Conservation (phyloP, 805 yeast genomes). For the Blastobotrys attinorum region DNA sequence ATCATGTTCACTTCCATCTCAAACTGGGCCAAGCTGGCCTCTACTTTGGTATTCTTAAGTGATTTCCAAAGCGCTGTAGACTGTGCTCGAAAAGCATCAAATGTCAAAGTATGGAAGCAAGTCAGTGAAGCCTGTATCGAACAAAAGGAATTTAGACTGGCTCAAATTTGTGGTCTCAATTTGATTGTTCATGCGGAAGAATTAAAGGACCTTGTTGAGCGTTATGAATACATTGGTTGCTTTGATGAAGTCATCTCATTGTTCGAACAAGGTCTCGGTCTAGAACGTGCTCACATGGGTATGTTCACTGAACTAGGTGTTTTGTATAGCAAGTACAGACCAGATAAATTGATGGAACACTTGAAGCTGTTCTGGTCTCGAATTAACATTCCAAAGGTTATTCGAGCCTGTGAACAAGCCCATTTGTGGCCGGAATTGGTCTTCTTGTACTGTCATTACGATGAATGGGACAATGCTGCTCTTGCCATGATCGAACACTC, state of each 20-base stretch:
- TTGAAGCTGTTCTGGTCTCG: conserved; percentile 97
- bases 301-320: conserved; percentile 96
- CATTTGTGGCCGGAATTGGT: conserved; percentile 96
- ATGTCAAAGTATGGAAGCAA: conserved; percentile 91
- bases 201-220: conserved; percentile 76
- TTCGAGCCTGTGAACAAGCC: conserved; percentile 85
- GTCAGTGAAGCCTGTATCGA: conserved; percentile 95
- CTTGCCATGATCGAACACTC: conserved; percentile 93
- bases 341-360: conserved; percentile 90
- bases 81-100: conserved; percentile 96
- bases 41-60: conserved; percentile 85
- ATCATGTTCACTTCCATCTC: conserved; percentile 77
- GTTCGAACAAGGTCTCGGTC: conserved; percentile 90
- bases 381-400: conserved; percentile 93
- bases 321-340: conserved; percentile 82
- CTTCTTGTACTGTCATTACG: conserved; percentile 95
- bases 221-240: conserved; percentile 85
- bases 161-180: conserved; percentile 97
- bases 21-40: conserved; percentile 91
- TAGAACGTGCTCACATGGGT: conserved; percentile 99
- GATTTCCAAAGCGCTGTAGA: conserved; percentile 97
- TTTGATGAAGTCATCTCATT: conserved; percentile 85
- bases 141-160: conserved; percentile 89
- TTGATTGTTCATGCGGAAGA: conserved; percentile 97
- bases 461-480: conserved; percentile 98